Base-by-base conservation (phyloP, 208 protist species). In the Tritrichomonas musculus region DNA sequence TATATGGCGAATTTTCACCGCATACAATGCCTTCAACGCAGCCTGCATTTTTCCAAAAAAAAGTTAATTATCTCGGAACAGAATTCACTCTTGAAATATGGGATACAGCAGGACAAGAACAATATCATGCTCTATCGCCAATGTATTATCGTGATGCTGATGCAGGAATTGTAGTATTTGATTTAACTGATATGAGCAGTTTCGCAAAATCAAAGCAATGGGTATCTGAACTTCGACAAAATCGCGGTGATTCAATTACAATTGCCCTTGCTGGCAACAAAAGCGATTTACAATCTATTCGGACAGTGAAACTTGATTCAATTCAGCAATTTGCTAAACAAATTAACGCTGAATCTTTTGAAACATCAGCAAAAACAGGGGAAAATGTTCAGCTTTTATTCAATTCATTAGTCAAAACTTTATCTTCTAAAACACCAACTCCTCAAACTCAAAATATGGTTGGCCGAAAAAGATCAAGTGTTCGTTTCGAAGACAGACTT, bases 351-450 rank as follows among this genome's bases (percentile, higher is more conserved):
- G 30, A 57, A 39, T 44, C 44, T 2, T 57, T 57, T 20, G 47
- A 88, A 39, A 88, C 77, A 88, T 88, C 77, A 33, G 77, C 77
- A 33, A 88, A 88, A 88, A 88, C 77, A 36, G 77, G 77, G 11
- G 77, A 88, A 88, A 88, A 88, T 27, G 57, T 88, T n/a, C 47
- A 57, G 33, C 47, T 88, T 57, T 17, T 88, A 14, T 88, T 88
- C 44, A 41, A 0, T 57, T 88, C 77, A 50, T 20, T 82, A n/a
- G 73, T 82, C 27, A n/a, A 36, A 50, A 33, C 47, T 8, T 30
- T 82, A 1, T 47, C 30, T 30, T 50, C 33, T 8, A 30, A 8
- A n/a, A 27, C 39, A 30, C 47, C 47, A 27, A 14, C 17, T 30
- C 33, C 33, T 82, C n/a, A n/a, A n/a, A 8, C 14, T 5, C 4